A percentile compares a stretch with the other conserved stretches of the same genome.
phyloP scores from a whole-genome alignment of 1,284 basidiomycete genomes.

The Clitocybe nebularis region DNA sequence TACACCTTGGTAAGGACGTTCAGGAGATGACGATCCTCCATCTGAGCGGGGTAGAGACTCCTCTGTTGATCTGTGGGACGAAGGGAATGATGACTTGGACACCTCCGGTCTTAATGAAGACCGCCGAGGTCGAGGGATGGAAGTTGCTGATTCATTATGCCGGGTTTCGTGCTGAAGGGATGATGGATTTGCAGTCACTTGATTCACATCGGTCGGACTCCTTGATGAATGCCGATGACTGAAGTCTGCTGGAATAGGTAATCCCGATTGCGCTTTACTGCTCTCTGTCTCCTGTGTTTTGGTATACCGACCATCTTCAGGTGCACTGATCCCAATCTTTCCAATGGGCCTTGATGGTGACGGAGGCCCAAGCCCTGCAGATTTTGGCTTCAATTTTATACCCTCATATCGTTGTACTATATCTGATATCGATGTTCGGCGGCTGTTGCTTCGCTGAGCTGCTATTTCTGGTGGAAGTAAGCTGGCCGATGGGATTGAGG shows the following conservation, averaged over 20 bases:
- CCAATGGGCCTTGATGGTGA: constrained; percentile 10
- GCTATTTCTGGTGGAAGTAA: constrained; percentile 30
- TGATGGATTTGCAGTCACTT: constrained; percentile 6
- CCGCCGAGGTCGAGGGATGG: constrained; percentile 13
- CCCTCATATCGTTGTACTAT: constrained; percentile 79
- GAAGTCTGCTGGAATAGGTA: constrained; percentile 9
- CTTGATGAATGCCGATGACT: constrained; percentile 8
- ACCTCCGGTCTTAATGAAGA: constrained; percentile 12
- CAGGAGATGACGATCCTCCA: constrained; percentile 56
- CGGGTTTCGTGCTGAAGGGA: constrained; percentile 14
- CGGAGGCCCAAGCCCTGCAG: constrained; percentile 3
- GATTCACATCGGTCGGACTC: constrained; percentile 10
- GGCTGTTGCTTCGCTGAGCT: constrained; percentile 34
- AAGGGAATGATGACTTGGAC: constrained; percentile 16
- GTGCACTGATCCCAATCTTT: constrained; percentile 9
- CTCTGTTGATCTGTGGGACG: constrained; percentile 23
- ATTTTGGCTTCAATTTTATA: constrained; percentile 37
- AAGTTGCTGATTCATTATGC: constrained; percentile 9
- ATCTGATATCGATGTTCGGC: constrained; percentile 75
- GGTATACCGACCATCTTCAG: constrained; percentile 16
- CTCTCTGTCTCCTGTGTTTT: constrained; percentile 13
- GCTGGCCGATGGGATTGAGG: constrained; percentile 19
- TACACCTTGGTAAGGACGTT: constrained; percentile 75
- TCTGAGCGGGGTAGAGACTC: constrained; percentile 25
- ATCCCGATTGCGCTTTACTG: constrained; percentile 4